Conservation (phyloP, 2,329 filamentous ascomycete genomes). For the Paraphoma sp. region DNA sequence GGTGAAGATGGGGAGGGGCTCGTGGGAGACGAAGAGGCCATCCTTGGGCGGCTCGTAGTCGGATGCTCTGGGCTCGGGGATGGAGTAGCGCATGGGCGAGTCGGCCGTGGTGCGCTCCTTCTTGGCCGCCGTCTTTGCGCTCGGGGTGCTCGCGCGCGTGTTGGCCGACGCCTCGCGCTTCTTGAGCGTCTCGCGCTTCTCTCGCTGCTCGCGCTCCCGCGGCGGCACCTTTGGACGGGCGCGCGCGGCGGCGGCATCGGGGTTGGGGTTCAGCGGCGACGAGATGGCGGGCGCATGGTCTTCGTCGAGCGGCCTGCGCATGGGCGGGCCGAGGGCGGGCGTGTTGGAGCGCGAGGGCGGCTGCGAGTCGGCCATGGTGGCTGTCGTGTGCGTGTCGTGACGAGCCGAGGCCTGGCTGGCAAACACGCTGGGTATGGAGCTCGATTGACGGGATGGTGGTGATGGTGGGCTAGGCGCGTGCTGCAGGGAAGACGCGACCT, state of each 20-base stretch:
- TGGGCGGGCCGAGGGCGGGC: constrained; percentile 52
- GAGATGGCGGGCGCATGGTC: constrained; percentile 73
- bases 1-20: constrained; percentile 53
- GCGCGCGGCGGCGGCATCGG: constrained; percentile 53
- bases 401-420: no score
- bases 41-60: constrained; percentile 60
- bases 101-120: constrained; percentile 46
- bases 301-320: constrained; percentile 72
- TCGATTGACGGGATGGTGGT: no score
- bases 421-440: no score
- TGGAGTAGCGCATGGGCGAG: constrained; percentile 59
- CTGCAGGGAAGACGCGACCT: constrained; percentile 7
- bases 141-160: constrained; percentile 48
- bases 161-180: constrained; percentile 57
- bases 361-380: constrained; percentile 44
- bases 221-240: constrained; percentile 50
- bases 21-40: constrained; percentile 55
- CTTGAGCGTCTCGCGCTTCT: constrained; percentile 61
- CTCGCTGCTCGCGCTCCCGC: constrained; percentile 53
- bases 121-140: constrained; percentile 43
- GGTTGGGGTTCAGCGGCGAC: constrained; percentile 74
- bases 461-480: neutral
- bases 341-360: constrained; percentile 46
- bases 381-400: constrained; percentile 3
- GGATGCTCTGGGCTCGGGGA: constrained; percentile 54